Conservation (phyloP, 2,329 filamentous ascomycete species). For the Fusarium phyllophilum region DNA sequence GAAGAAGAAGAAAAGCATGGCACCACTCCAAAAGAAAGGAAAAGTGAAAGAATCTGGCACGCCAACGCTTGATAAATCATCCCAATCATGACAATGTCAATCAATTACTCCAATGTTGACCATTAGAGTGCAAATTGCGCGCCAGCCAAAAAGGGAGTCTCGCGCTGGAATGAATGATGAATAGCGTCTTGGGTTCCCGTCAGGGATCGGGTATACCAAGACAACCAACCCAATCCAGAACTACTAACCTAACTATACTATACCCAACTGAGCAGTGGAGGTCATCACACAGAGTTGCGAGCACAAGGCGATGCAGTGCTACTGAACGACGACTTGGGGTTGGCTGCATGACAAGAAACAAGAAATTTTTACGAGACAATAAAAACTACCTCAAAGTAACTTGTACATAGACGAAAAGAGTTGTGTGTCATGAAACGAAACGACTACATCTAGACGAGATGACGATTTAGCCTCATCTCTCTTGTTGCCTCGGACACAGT, state of each 20-base stretch:
- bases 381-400: background rate
- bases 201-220: conserved; percentile 15
- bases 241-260: background rate
- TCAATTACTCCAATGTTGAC: conserved; percentile 17
- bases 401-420: conserved; percentile 4
- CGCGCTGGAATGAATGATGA: conserved; percentile 27
- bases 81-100: conserved; percentile 3
- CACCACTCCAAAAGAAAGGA: background rate
- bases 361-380: background rate
- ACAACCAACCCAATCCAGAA: background rate
- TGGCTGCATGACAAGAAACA: background rate
- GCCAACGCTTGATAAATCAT: background rate
- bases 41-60: background rate
- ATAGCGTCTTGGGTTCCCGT: conserved; percentile 7
- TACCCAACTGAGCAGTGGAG: background rate
- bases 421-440: conserved; percentile 22
- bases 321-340: background rate
- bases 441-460: conserved; percentile 18
- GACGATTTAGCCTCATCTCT: background rate
- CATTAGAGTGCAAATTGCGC: conserved; percentile 21
- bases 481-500: background rate
- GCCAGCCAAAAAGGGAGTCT: conserved; percentile 21
- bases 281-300: background rate
- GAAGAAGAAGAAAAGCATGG: conserved; percentile 1
- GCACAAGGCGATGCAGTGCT: conserved; percentile 1